phyloP scores from a whole-genome alignment of 768 basidiomycete genomes.

The Gelatoporia subvermispora region DNA sequence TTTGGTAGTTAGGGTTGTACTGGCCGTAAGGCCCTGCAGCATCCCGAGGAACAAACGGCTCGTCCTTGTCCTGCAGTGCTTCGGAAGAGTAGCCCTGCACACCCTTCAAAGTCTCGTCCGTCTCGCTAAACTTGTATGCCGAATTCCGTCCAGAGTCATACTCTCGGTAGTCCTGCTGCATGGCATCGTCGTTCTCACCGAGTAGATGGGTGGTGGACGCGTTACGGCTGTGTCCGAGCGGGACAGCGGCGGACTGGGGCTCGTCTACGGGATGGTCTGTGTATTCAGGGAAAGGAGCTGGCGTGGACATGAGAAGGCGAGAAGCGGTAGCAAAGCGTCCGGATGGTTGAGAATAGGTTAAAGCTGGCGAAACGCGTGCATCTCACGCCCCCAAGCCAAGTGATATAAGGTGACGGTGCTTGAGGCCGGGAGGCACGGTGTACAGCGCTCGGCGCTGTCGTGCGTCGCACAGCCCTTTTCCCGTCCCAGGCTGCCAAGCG shows the following conservation, averaged over 20 bases:
- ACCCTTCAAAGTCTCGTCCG: slow-evolving; percentile 10
- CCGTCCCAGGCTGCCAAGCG: no score
- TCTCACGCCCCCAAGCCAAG: no score
- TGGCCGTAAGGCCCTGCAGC: not conserved
- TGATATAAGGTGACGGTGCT: no score
- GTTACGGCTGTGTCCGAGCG: slow-evolving; percentile 3
- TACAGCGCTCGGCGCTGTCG: no score
- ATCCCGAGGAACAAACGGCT: slow-evolving; percentile 8
- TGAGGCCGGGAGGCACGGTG: no score
- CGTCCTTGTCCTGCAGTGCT: slow-evolving; percentile 8
- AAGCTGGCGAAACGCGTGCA: no score
- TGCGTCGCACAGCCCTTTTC: no score
- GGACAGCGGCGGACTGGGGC: not conserved
- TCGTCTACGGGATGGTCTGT: no score
- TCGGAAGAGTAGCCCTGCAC: not conserved
- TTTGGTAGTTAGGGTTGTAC: slow-evolving; percentile 5
- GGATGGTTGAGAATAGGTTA: no score
- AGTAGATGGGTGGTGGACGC: slow-evolving; percentile 1
- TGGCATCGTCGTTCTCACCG: slow-evolving; percentile 9
- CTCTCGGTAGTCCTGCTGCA: slow-evolving; percentile 7
- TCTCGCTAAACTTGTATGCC: slow-evolving; percentile 10
- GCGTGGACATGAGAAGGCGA: no score
- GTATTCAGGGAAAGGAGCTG: no score
- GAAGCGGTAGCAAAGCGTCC: no score
- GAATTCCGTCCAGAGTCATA: slow-evolving; percentile 8